Evolutionary conservation across 2,329 filamentous ascomycete genomes (phyloP).

Genomic region (Penicillium polonicum): DNA sequence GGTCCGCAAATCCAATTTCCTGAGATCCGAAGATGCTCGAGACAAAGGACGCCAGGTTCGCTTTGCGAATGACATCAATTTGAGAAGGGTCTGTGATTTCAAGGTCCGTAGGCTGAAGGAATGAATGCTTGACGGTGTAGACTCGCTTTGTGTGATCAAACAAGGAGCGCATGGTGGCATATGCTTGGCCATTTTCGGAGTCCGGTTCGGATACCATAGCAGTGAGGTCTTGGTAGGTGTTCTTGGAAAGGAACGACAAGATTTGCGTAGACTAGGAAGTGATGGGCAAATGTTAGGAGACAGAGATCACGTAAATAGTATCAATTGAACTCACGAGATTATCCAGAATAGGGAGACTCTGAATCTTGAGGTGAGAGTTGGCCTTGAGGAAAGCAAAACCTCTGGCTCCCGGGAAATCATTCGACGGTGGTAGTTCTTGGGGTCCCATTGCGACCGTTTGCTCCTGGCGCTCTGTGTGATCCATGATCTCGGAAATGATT

Average conservation of each 20-base stretch:
- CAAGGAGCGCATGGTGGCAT: constrained; percentile 59
- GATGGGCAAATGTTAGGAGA: not conserved
- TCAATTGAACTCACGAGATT: constrained; percentile 51
- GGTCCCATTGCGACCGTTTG: constrained; percentile 39
- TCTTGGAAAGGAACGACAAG: constrained; percentile 57
- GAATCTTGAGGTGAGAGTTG: constrained; percentile 52
- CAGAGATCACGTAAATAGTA: not conserved
- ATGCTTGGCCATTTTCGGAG: constrained; percentile 60
- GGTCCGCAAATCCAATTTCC: constrained; percentile 62
- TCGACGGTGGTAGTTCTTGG: constrained; percentile 32
- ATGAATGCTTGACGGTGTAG: constrained; percentile 57
- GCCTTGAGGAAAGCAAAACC: constrained; percentile 43
- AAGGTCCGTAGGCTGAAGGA: constrained; percentile 55
- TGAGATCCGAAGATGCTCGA: constrained; percentile 63
- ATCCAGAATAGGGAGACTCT: constrained; percentile 61
- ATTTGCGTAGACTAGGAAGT: constrained; percentile 57
- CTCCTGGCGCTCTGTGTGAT: constrained; percentile 45
- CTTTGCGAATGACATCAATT: constrained; percentile 60
- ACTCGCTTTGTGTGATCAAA: constrained; percentile 65
- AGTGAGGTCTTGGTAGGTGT: constrained; percentile 56
- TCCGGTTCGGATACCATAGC: constrained; percentile 57
- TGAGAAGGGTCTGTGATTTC: constrained; percentile 53
- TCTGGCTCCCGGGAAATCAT: constrained; percentile 33
- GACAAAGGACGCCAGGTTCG: constrained; percentile 65
- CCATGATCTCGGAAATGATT: constrained; percentile 46